Evolutionary conservation across 805 yeast genomes (phyloP), one percentile per base, ranked within the genome.

Genomic region (Wickerhamiella qilinensis): DNA sequence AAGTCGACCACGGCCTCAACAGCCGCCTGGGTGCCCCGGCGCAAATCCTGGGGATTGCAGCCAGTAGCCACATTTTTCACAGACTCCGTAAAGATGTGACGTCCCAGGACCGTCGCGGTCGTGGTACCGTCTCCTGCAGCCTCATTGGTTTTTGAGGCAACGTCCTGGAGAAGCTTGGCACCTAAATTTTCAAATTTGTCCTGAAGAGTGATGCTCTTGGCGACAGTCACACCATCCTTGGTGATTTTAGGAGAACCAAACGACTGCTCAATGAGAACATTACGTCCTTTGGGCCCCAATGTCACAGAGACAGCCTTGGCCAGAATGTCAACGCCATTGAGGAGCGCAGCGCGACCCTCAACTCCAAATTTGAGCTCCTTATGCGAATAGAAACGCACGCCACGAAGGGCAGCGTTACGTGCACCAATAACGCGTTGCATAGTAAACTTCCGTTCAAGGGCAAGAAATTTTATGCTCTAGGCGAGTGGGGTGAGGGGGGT

Each of bases 71-170:
- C 98, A 56, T 84, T 84, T 71, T 84, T 85, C 44, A 88, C 93
- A 22, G 93, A 74, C 64, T 91, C 96, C 43, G 94, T 77, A 68
- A 88, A 83, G 51, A 88, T 88, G 42, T 94, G 79, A 62, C 94
- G 81, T 50, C 96, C 97, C 51, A 88, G 70, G 39, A 88, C 93
- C 36, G 97, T 91, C 51, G 97, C 96, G 33, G 94, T 79, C 29
- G 98, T 88, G 47, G 98, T 88, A 63, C 98, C 98, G 55, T 88
- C 98, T 65, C 98, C 98, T 44, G 97, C 96, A 52, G 80, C 72
- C 63, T 88, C 95, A 62, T 91, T 91, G 54, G 98, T 86, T 73
- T 82, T 88, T 51, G 93, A 76, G 32, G 97, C 95, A 43, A 91
- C 96, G 59, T 91, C 97, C 65, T 86, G 96, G 55, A 88, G 67